Conservation (phyloP, 352 stramenopile species). For the Phytophthora quininea region DNA sequence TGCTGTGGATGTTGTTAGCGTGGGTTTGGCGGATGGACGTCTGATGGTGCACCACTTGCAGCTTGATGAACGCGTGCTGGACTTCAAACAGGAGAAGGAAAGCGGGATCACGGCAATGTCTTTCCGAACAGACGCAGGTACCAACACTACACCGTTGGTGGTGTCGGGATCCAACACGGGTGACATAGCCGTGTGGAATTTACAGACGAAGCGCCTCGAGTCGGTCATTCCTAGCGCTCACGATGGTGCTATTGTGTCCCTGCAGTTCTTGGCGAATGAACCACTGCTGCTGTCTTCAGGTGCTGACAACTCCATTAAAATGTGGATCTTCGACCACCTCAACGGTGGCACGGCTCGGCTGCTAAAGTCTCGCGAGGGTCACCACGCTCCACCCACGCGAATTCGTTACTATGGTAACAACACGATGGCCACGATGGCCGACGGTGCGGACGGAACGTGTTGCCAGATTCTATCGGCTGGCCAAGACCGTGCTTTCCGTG, state of each 20-base stretch:
- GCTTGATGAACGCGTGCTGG: conserved; percentile 81
- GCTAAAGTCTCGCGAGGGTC: conserved; percentile 90
- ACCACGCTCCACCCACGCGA: conserved; percentile 80
- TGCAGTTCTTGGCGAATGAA: conserved; percentile 89
- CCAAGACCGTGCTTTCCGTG: conserved; percentile 89
- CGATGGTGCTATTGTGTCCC: conserved; percentile 72
- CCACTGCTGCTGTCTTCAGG: conserved; percentile 89
- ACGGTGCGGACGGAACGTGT: conserved; percentile 83
- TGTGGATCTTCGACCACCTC: conserved; percentile 94
- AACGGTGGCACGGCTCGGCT: conserved; percentile 80
- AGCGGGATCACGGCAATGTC: conserved; percentile 84
- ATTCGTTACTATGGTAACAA: conserved; percentile 93
- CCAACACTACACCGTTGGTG: conserved; percentile 56
- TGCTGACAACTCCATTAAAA: conserved; percentile 91
- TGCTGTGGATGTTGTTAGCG: conserved; percentile 88
- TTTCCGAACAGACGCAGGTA: conserved; percentile 87
- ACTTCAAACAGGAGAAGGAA: conserved; percentile 79
- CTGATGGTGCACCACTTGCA: conserved; percentile 90
- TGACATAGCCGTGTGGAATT: conserved; percentile 91
- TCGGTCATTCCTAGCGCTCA: conserved; percentile 81
- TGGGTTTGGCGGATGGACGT: conserved; percentile 82
- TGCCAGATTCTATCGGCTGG: conserved; percentile 92
- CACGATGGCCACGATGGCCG: conserved; percentile 84
- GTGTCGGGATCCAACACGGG: conserved; percentile 77
- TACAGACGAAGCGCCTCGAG: conserved; percentile 88